Base-by-base conservation (phyloP, 495 filamentous ascomycete genomes). In the Aspergillus ostianus region DNA sequence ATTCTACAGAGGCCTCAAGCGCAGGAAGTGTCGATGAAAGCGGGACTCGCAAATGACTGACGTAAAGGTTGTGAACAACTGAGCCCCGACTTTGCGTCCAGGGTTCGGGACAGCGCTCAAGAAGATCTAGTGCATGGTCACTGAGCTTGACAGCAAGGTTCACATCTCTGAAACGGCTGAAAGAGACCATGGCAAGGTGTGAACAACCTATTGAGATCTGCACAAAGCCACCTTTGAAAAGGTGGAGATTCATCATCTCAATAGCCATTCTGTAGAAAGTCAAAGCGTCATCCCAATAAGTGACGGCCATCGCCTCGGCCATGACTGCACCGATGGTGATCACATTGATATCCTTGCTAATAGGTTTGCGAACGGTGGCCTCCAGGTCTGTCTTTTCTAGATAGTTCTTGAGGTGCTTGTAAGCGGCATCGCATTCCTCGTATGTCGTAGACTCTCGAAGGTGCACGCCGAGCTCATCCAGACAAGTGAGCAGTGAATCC, bases 181-280 rank as follows among this genome's bases (percentile, higher is more conserved):
- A 74, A 18, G 86, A 80, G 56, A 95, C 88, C 73, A 87, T 86
- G 18, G 87, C 84, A 57, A 95, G 71, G 66, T 94, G 84, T 3
- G 90, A 79, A 62, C 90, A 92, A 1, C 83, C 90, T 62, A 93
- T 82, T 27, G 90, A 87, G 17, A 88, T 84, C 67, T 95, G 88
- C 0, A 87, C 84, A 65, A 89, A 91, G 2, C 82, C 78, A 0
- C 87, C 89, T 26, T 71, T 63, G 45, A 82, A 78, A 17, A 95
- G 76, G 63, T 90, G 86, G 20, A 87, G 81, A 48, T 87, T 80
- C 64, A 93, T 75, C 77, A 92, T 86, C 53, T 87, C 79, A 12
- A 93, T 80, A 5, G 86, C 77, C 58, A 90, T 84, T 55, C 89
- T 85, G 68, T 92, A 95, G 71, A 92, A 96, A 23, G 85, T 81